Percentiles rank a stretch among this genome's conserved stretches.
Evolutionary conservation across 495 filamentous ascomycete genomes (phyloP).

Genomic region (Collariella sp.): DNA sequence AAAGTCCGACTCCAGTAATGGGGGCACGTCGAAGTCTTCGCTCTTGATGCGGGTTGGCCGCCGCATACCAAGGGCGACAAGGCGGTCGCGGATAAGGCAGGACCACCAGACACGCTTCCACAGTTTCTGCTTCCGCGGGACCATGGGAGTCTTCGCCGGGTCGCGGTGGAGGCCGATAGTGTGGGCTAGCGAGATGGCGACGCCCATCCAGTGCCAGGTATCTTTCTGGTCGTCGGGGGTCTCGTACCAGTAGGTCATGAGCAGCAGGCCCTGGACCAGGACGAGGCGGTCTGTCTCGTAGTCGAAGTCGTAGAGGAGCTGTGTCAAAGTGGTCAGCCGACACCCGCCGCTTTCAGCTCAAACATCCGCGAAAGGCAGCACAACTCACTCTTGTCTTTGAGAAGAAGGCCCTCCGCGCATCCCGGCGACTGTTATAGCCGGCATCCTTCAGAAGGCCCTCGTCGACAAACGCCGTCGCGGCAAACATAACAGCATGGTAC

Average conservation of each 20-base stretch:
- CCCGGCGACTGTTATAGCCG: constrained; percentile 61
- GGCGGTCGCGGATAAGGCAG: constrained; percentile 79
- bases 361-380: neutral
- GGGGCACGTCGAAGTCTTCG: constrained; percentile 82
- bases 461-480: constrained; percentile 68
- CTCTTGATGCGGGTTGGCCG: constrained; percentile 82
- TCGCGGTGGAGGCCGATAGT: constrained; percentile 79
- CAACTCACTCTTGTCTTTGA: constrained; percentile 63
- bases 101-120: constrained; percentile 96
- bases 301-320: constrained; percentile 72
- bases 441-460: constrained; percentile 57
- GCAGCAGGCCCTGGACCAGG: constrained; percentile 71
- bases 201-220: constrained; percentile 88
- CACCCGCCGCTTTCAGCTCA: neutral
- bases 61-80: constrained; percentile 84
- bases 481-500: constrained; percentile 78
- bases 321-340: constrained; percentile 16
- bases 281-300: constrained; percentile 74
- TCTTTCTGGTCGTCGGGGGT: constrained; percentile 85
- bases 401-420: constrained; percentile 71
- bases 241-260: constrained; percentile 91
- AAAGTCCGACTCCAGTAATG: constrained; percentile 77
- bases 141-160: constrained; percentile 63
- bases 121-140: constrained; percentile 57
- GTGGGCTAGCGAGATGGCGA: constrained; percentile 72